phyloP scores from a whole-genome alignment of 306 rosid genomes.

The Ammopiptanthus mongolicus region DNA sequence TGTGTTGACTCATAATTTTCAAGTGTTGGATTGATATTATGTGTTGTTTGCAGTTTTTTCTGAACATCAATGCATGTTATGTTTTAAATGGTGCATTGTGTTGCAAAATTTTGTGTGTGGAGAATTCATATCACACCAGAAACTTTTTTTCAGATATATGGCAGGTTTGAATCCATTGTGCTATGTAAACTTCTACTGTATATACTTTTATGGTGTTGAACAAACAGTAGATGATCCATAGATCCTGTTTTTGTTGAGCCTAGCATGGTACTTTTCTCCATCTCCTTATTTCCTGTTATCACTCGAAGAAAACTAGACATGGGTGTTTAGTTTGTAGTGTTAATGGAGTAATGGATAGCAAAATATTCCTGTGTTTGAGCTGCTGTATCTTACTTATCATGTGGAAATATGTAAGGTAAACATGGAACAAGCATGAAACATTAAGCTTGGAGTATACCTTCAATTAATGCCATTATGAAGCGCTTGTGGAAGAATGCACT shows the following conservation, averaged over 20 bases:
- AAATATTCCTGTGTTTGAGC: too few species aligned
- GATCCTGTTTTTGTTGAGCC: not conserved
- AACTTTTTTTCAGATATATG: not conserved
- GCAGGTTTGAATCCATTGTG: not conserved
- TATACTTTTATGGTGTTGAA: not conserved
- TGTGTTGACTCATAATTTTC: too few species aligned
- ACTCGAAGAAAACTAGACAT: not conserved
- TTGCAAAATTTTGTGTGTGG: too few species aligned
- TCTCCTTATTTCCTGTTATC: not conserved
- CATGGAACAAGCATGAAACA: not conserved
- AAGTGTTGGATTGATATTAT: too few species aligned
- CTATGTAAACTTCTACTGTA: not conserved
- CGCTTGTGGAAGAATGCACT: not conserved
- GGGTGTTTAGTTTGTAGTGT: not conserved
- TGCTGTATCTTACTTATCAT: not conserved
- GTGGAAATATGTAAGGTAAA: not conserved
- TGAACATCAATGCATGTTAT: too few species aligned
- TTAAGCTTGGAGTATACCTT: not conserved
- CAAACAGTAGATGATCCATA: not conserved
- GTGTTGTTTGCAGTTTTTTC: too few species aligned
- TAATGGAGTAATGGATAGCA: not conserved
- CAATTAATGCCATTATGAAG: not conserved
- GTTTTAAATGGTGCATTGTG: too few species aligned
- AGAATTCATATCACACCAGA: not conserved
- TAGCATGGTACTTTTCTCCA: not conserved